Conservation (phyloP, 2,329 filamentous ascomycete genomes). For the Cladophialophora carrionii region DNA sequence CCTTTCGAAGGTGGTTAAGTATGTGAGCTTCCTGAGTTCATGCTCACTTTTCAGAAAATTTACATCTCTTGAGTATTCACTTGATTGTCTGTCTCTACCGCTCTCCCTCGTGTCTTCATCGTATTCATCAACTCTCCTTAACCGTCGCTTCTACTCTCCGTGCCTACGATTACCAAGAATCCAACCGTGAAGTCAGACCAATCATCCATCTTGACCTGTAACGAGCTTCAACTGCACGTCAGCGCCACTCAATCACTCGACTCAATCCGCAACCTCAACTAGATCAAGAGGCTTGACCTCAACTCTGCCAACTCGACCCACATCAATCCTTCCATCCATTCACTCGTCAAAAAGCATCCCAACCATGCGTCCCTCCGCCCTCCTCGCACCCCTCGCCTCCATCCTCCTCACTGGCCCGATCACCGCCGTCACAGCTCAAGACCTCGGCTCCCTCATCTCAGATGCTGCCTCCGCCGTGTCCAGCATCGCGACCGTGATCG, state of each 20-base stretch:
- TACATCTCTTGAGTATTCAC: not conserved
- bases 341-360: constrained; percentile 5
- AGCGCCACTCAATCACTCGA: not conserved
- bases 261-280: not conserved
- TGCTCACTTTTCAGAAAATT: not conserved
- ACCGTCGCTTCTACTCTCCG: not conserved
- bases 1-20: not conserved
- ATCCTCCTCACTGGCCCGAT: constrained; percentile 6
- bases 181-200: not conserved
- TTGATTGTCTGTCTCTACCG: not conserved
- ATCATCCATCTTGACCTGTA: not conserved
- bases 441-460: constrained; percentile 2
- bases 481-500: constrained; percentile 21
- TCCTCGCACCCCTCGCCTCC: constrained; percentile 24
- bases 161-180: not conserved
- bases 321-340: not conserved
- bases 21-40: not conserved
- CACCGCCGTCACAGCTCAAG: constrained; percentile 14
- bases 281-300: not conserved
- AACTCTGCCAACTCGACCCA: not conserved
- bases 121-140: not conserved
- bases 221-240: not conserved
- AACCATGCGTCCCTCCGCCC: constrained; percentile 4
- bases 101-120: not conserved
- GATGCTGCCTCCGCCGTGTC: constrained; percentile 27